Base-by-base conservation (phyloP, 2,329 filamentous ascomycete species). In the Tolypocladium nubicola region DNA sequence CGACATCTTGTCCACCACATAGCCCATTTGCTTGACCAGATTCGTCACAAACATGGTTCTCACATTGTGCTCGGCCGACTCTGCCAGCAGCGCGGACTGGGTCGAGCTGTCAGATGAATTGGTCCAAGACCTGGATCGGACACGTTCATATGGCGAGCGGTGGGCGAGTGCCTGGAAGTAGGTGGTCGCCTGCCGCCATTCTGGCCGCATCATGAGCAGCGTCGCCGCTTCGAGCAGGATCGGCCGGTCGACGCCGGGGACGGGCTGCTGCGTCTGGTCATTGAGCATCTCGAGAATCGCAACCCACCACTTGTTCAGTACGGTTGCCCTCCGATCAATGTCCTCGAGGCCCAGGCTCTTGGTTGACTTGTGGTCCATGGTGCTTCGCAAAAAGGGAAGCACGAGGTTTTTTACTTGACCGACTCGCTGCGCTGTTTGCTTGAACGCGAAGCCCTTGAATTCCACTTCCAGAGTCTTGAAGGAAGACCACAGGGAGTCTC, bases 251-350 rank as follows among this genome's bases (percentile, higher is more conserved):
- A 90, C 86, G 13, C 89, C 89, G 1, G 90, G 85, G 16, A 96
- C 85, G 3, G 88, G 86, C 65, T 90, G 87, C 54, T 78, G 71
- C 57, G 73, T 62, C 7, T 82, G 81, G 38, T 87, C 88, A 62
- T 91, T 86, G 30, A 96, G 80, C 76, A 96, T 84, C 59, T 94
- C 90, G 57, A 96, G 74, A 43, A 96, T 76, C 1, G 83, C 86
- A 49, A 80, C 86, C 92, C 92, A 97, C 92, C 92, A 97, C 67
- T 89, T 92, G 69, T 94, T 90, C 58, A 96, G 74, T 53, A 95
- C 89, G 50, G 84, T 85, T 2, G 88, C 82, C 59, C 92, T 82
- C 40, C 88, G 82, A 65, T 97, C 91, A 50, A 96, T 73, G 68
- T 96, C 90, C 73, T 96, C 90, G 2, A 89, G 79, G n/a, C 82